A percentile compares a stretch with the other conserved stretches of the same genome.
These are phyloP conservation scores for Cladosporium cucumerinum DNA, from an alignment of 2,329 filamentous ascomycete genomes.

Conservation along the genomic window DNA sequence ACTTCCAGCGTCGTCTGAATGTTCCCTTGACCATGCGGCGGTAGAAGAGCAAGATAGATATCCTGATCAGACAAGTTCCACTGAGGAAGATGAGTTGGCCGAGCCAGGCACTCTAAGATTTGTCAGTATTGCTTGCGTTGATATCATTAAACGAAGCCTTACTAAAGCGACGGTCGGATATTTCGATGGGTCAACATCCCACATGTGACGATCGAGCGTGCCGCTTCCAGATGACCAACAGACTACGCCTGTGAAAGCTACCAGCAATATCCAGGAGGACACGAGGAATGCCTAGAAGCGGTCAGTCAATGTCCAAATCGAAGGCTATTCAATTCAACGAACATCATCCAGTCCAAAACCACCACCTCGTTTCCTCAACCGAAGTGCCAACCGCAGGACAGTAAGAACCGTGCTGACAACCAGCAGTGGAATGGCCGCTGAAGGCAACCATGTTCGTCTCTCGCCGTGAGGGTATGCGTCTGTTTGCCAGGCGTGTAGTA, in stretches of 20 bases:
- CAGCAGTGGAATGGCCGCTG: conserved; percentile 21
- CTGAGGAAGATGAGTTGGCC: conserved; percentile 35
- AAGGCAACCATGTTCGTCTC: conserved; percentile 11
- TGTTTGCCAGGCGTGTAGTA: conserved; percentile 10
- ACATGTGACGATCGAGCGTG: conserved; percentile 13
- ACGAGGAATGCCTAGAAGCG: not conserved
- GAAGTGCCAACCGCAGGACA: conserved; percentile 23
- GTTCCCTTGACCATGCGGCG: conserved; percentile 39
- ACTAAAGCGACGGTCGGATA: conserved; percentile 13
- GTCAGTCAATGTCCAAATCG: not conserved
- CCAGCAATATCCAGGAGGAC: conserved; percentile 6
- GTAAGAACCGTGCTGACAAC: conserved; percentile 24
- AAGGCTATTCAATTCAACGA: not conserved
- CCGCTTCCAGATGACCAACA: conserved; percentile 4
- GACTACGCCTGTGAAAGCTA: conserved; percentile 5
- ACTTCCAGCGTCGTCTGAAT: conserved; percentile 37
- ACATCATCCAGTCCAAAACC: conserved; percentile 16
- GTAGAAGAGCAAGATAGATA: conserved; percentile 42
- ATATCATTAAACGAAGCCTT: not conserved
- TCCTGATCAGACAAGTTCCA: conserved; percentile 34
- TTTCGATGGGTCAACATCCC: not conserved
- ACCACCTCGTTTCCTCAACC: conserved; percentile 25
- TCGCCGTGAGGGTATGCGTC: conserved; percentile 10
- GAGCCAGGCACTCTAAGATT: conserved; percentile 30
- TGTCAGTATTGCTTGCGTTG: not conserved